Conservation (phyloP, 768 basidiomycete genomes). For the Boletus rubescentipes region DNA sequence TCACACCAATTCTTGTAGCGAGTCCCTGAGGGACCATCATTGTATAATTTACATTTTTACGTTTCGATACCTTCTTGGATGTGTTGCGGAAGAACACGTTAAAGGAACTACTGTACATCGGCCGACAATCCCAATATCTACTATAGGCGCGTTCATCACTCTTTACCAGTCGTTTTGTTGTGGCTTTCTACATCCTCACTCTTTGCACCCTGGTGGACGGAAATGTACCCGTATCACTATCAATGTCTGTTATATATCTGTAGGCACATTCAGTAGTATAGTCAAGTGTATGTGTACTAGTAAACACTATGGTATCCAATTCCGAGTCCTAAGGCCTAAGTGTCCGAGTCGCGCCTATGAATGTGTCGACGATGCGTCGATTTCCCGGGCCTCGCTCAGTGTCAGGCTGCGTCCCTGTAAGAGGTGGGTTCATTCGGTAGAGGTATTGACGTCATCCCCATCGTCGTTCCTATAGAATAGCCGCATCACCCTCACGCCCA, state of each 20-base stretch:
- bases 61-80: not conserved
- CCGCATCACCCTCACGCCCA: conserved; percentile 1
- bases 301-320: not conserved
- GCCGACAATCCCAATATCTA: not conserved
- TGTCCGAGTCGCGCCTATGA: too few species aligned
- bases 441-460: not conserved
- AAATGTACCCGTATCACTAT: too few species aligned
- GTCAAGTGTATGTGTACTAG: too few species aligned
- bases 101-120: not conserved
- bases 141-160: too few species aligned
- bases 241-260: too few species aligned
- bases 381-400: not conserved
- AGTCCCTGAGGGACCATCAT: not conserved
- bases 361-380: not conserved
- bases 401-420: not conserved
- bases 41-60: not conserved
- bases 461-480: not conserved
- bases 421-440: not conserved
- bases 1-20: not conserved
- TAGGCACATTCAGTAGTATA: too few species aligned
- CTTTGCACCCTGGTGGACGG: too few species aligned
- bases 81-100: not conserved
- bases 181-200: too few species aligned
- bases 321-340: too few species aligned
- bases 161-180: too few species aligned